Conservation (phyloP, 192 early-diverging fungal genomes). For the Podila epigama region DNA sequence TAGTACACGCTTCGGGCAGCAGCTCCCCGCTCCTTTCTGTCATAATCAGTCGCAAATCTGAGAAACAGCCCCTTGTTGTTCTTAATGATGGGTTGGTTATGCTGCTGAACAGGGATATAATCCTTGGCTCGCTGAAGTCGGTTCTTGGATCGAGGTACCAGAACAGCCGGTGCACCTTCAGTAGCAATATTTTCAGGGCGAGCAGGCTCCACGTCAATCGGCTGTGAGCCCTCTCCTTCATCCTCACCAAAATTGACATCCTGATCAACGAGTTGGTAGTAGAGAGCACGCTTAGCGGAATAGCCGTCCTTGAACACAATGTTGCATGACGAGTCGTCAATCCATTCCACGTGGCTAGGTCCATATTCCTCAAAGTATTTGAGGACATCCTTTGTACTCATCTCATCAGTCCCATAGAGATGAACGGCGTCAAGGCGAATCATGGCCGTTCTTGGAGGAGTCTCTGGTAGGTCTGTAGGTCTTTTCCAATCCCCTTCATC, state of each 20-base stretch:
- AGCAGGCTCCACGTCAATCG: constrained; percentile 13
- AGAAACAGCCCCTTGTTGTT: constrained; percentile 41
- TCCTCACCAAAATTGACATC: constrained; percentile 42
- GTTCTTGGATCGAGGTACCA: constrained; percentile 25
- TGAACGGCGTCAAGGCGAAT: constrained; percentile 44
- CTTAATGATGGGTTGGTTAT: constrained; percentile 17
- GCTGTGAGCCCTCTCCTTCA: neutral
- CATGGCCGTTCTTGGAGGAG: constrained; percentile 39
- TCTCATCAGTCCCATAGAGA: constrained; percentile 54
- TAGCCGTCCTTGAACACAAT: constrained; percentile 34
- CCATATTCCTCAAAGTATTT: constrained; percentile 49
- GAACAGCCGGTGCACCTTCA: neutral
- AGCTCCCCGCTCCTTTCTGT: constrained; percentile 51
- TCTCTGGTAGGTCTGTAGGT: constrained; percentile 27
- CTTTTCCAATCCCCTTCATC: constrained; percentile 19
- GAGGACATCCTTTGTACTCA: constrained; percentile 56
- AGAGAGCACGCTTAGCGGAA: constrained; percentile 41
- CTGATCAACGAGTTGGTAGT: constrained; percentile 36
- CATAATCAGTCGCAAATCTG: constrained; percentile 49
- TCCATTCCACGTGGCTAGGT: constrained; percentile 55
- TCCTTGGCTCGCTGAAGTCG: constrained; percentile 37
- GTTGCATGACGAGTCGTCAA: constrained; percentile 56
- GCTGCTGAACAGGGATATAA: constrained; percentile 32
- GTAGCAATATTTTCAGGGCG: neutral
- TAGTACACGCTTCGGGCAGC: constrained; percentile 54